Conservation (phyloP, 345 rosid species). For the Rhodamnia rubescens region DNA sequence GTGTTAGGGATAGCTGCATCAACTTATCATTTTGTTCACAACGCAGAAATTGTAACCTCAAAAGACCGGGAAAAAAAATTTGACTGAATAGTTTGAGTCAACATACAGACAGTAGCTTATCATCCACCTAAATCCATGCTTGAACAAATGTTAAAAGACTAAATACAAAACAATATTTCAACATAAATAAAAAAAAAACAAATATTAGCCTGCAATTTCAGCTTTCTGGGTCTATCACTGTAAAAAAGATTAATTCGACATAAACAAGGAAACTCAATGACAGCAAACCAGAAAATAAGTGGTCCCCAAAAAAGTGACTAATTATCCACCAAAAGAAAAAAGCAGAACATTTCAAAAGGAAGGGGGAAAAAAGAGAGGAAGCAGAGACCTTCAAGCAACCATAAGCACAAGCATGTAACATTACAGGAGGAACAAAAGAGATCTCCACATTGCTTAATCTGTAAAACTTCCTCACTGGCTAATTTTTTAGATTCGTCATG, state of each 20-base stretch:
- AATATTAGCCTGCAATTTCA: neutral
- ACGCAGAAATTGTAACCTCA: neutral
- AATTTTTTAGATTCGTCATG: neutral
- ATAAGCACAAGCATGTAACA: neutral
- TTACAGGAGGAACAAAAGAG: neutral
- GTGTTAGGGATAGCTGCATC: neutral
- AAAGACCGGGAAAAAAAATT: neutral
- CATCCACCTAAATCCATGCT: neutral
- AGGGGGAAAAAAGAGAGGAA: neutral
- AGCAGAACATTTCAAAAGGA: neutral
- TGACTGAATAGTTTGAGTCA: neutral
- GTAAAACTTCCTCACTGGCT: neutral
- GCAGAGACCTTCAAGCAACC: neutral
- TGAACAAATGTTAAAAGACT: neutral
- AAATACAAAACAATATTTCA: neutral
- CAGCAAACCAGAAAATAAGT: neutral
- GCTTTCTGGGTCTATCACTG: neutral
- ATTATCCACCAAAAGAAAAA: neutral
- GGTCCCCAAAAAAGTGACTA: neutral
- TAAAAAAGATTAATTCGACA: neutral
- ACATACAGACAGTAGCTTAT: neutral
- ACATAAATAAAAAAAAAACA: neutral
- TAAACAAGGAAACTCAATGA: neutral
- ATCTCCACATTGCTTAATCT: neutral
- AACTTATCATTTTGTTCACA: neutral